These are phyloP conservation scores for Xanthoconium purpureum DNA, from an alignment of 768 basidiomycete genomes.

Conservation along the genomic window DNA sequence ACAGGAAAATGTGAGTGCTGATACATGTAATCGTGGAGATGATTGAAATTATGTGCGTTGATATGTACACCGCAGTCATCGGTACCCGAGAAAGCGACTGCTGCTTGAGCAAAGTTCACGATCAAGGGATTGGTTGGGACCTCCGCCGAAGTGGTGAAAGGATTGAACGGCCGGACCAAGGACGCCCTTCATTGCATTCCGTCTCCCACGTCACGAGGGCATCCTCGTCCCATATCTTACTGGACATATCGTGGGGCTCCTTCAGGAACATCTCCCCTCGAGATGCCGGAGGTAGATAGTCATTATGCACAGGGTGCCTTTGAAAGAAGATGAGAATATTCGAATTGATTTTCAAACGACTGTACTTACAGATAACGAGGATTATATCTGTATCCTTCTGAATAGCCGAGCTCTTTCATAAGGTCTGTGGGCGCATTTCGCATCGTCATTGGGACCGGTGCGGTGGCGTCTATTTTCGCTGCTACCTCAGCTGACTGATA, in stretches of 20 bases:
- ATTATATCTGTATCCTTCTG: slow-evolving; percentile 61
- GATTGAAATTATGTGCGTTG: not conserved
- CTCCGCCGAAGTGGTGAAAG: not conserved
- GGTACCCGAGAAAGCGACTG: not conserved
- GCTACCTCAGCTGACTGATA: slow-evolving; percentile 68
- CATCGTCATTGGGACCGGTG: slow-evolving; percentile 67
- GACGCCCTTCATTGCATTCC: slow-evolving; percentile 44
- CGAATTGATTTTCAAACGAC: not conserved
- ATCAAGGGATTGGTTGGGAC: not conserved
- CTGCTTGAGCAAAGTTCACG: not conserved
- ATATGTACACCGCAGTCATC: not conserved
- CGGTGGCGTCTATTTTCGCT: slow-evolving; percentile 48
- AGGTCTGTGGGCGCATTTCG: slow-evolving; percentile 75
- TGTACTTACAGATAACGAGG: slow-evolving; percentile 50
- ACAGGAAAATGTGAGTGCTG: not conserved
- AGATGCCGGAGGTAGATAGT: slow-evolving; percentile 54
- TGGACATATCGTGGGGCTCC: slow-evolving; percentile 39
- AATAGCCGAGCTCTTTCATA: slow-evolving; percentile 70
- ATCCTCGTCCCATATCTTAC: slow-evolving; percentile 61
- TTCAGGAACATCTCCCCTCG: slow-evolving; percentile 43
- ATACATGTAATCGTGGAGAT: not conserved
- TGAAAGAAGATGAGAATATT: slow-evolving; percentile 3
- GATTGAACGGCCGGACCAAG: slow-evolving; percentile 44
- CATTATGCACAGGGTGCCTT: slow-evolving; percentile 67
- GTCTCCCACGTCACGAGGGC: slow-evolving; percentile 55